phyloP scores from a whole-genome alignment of 1,284 basidiomycete species.

The Veloporphyrellus conicus region DNA sequence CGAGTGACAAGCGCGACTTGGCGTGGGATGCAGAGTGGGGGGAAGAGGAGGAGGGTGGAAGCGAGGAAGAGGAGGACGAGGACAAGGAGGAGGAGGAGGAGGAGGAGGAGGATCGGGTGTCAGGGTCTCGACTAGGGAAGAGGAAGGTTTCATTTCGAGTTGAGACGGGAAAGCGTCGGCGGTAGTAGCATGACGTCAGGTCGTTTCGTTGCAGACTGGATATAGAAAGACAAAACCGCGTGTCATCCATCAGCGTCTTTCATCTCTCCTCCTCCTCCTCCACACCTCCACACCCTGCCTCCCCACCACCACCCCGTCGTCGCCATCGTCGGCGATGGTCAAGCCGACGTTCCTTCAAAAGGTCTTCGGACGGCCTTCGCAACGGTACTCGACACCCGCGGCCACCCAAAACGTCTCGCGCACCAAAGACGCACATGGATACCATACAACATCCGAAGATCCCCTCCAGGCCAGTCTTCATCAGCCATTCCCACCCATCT shows the following conservation, averaged over 20 bases:
- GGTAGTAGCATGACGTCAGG: slow-evolving; percentile 20
- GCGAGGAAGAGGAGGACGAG: slow-evolving; percentile 33
- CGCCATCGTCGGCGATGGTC: slow-evolving; percentile 20
- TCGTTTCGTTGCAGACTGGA: slow-evolving; percentile 22
- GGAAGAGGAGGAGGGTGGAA: slow-evolving; percentile 30
- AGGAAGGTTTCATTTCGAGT: slow-evolving; percentile 11
- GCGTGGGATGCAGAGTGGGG: slow-evolving; percentile 57
- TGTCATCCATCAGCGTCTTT: slow-evolving; percentile 8
- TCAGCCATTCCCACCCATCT: background rate
- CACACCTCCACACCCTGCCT: background rate
- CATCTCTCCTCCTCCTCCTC: slow-evolving; percentile 6
- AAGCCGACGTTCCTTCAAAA: slow-evolving; percentile 32
- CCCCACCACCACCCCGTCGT: background rate
- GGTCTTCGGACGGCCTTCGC: slow-evolving; percentile 30
- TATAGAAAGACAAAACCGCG: slow-evolving; percentile 26
- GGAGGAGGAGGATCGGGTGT: too few species aligned
- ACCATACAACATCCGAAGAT: slow-evolving; percentile 14
- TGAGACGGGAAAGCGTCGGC: background rate
- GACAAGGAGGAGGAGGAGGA: slow-evolving; percentile 34
- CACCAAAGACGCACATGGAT: slow-evolving; percentile 4
- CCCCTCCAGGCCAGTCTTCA: slow-evolving; percentile 19
- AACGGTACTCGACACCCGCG: slow-evolving; percentile 23
- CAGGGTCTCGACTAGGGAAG: background rate
- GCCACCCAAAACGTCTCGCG: slow-evolving; percentile 4
- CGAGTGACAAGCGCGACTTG: slow-evolving; percentile 51